Percentiles rank a stretch among this genome's conserved stretches.
Evolutionary conservation across 2,329 filamentous ascomycete species (phyloP).

Genomic region (Ascosphaera apis): DNA sequence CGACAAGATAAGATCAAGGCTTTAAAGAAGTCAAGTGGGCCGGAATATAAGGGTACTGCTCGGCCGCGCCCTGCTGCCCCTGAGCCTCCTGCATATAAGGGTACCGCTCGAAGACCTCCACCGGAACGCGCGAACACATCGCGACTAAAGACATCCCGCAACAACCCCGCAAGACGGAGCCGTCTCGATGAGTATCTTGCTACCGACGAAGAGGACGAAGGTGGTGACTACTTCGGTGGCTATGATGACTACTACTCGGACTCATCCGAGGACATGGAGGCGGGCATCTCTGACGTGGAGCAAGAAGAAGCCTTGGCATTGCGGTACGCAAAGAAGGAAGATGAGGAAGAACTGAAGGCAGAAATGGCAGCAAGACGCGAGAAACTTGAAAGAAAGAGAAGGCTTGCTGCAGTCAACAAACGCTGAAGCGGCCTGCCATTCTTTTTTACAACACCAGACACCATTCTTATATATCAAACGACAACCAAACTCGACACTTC

Average conservation of each 20-base stretch:
- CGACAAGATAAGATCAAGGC: too few relatives aligned
- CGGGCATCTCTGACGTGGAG: constrained; percentile 23
- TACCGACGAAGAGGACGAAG: constrained; percentile 26
- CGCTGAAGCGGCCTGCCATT: too few relatives aligned
- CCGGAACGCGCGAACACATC: constrained; percentile 10
- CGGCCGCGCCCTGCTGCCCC: constrained; percentile 9
- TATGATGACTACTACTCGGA: constrained; percentile 20
- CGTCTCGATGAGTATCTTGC: constrained; percentile 20
- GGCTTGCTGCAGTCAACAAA: constrained; percentile 10
- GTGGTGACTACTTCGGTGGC: constrained; percentile 16
- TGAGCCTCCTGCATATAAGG: constrained; percentile 15
- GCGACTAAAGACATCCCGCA: constrained; percentile 2
- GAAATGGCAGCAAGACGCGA: constrained; percentile 23
- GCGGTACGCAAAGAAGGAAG: constrained; percentile 20
- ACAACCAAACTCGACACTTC: too few relatives aligned
- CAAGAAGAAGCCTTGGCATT: constrained; percentile 21
- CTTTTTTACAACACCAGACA: too few relatives aligned
- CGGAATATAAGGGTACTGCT: constrained; percentile 18
- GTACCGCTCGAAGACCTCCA: constrained; percentile 18
- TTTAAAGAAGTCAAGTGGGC: constrained; percentile 3
- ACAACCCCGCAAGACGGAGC: constrained; percentile 5
- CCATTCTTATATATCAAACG: too few relatives aligned
- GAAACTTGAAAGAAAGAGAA: constrained; percentile 23
- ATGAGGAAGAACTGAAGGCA: constrained; percentile 21
- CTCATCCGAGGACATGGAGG: constrained; percentile 28